Conservation (phyloP, 2,329 filamentous ascomycete genomes). For the Ophidiomyces ophidiicola region DNA sequence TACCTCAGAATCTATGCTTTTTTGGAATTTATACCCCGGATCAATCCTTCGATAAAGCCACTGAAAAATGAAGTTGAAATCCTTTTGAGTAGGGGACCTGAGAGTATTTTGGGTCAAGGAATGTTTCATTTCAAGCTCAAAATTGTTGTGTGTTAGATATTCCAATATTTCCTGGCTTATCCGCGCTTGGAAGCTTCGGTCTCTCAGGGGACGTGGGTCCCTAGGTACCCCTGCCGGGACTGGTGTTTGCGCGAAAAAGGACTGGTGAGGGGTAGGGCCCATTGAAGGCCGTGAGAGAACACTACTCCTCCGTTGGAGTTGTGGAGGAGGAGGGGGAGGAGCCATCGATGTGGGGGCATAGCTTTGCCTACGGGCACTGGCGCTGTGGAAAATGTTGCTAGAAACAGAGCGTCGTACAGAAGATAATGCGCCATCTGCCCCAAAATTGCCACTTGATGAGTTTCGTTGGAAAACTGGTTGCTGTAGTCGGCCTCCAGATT, state of each 20-base stretch:
- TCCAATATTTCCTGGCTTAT: slow-evolving; percentile 86
- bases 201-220: slow-evolving; percentile 76
- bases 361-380: slow-evolving; percentile 55
- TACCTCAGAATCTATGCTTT: slow-evolving; percentile 90
- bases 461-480: slow-evolving; percentile 83
- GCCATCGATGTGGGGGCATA: slow-evolving; percentile 50
- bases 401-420: slow-evolving; percentile 74
- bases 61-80: slow-evolving; percentile 96
- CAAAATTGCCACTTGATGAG: slow-evolving; percentile 57
- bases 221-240: slow-evolving; percentile 68
- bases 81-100: slow-evolving; percentile 91
- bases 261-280: slow-evolving; percentile 65
- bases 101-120: slow-evolving; percentile 80
- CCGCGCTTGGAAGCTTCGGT: slow-evolving; percentile 63
- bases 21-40: slow-evolving; percentile 82
- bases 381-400: slow-evolving; percentile 48
- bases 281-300: slow-evolving; percentile 64
- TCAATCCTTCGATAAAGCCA: slow-evolving; percentile 96
- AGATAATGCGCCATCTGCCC: slow-evolving; percentile 66
- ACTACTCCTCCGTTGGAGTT: slow-evolving; percentile 60
- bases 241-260: slow-evolving; percentile 84
- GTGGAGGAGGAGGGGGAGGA: slow-evolving; percentile 40
- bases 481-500: slow-evolving; percentile 68
- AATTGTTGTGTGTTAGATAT: slow-evolving; percentile 85
- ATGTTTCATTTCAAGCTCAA: slow-evolving; percentile 96